phyloP scores from a whole-genome alignment of 495 filamentous ascomycete species.

The Chaetomium tenue region DNA sequence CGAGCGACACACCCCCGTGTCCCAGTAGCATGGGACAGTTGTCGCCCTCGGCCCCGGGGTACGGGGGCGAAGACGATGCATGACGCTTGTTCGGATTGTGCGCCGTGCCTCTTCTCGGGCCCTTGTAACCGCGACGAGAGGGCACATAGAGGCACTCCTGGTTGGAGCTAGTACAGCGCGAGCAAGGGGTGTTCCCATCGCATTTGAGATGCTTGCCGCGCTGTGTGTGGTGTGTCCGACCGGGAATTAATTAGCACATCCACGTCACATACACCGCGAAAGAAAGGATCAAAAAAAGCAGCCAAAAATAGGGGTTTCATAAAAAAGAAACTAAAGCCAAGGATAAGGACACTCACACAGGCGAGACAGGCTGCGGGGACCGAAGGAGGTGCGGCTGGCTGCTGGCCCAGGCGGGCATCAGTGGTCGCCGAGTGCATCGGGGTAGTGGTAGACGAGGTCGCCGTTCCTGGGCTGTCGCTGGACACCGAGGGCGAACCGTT shows the following conservation, averaged over 20 bases:
- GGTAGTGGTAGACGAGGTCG: constrained; percentile 32
- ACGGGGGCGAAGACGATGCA: constrained; percentile 48
- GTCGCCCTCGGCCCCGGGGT: constrained; percentile 34
- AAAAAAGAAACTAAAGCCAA: constrained; percentile 18
- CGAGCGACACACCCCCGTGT: constrained; percentile 32
- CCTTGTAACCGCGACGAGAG: constrained; percentile 54
- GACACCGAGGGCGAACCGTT: constrained; percentile 36
- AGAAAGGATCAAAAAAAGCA: constrained; percentile 15
- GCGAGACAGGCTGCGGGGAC: constrained; percentile 50
- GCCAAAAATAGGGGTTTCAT: constrained; percentile 1
- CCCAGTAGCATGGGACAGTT: constrained; percentile 49
- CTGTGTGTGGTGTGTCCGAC: constrained; percentile 27
- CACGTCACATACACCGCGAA: constrained; percentile 18
- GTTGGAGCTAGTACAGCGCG: constrained; percentile 44
- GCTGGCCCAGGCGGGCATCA: constrained; percentile 32
- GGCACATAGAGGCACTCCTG: constrained; percentile 50
- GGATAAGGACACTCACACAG: constrained; percentile 43
- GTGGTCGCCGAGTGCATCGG: constrained; percentile 34
- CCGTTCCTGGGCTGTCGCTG: constrained; percentile 36
- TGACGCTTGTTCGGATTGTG: constrained; percentile 53
- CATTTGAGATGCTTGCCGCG: constrained; percentile 53
- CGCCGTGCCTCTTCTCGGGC: constrained; percentile 43
- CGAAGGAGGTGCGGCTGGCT: constrained; percentile 37
- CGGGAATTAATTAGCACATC: constrained; percentile 19
- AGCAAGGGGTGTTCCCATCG: constrained; percentile 47